Conservation (phyloP, 768 basidiomycete genomes). For the Kwoniella sp. region DNA sequence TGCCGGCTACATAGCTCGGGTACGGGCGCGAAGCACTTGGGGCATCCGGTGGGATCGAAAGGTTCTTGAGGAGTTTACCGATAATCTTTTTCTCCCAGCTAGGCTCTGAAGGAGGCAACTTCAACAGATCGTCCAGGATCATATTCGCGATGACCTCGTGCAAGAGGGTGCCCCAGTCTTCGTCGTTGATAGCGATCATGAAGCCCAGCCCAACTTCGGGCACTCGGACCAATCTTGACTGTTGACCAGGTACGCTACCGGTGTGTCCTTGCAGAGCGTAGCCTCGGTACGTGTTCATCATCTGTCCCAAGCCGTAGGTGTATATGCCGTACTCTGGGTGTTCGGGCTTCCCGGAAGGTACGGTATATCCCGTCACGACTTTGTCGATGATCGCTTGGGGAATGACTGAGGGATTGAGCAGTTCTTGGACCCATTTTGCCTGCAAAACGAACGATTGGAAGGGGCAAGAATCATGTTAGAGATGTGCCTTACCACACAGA, state of each 20-base stretch:
- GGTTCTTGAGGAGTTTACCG: neutral
- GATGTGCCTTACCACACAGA: no score
- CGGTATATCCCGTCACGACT: constrained; percentile 10
- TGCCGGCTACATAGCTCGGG: constrained; percentile 10
- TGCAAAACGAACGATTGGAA: no score
- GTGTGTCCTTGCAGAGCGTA: constrained; percentile 32
- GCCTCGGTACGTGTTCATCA: constrained; percentile 39
- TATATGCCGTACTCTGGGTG: constrained; percentile 18
- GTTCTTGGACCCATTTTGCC: constrained; percentile 44
- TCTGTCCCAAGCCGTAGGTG: constrained; percentile 47
- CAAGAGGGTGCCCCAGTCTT: constrained; percentile 9
- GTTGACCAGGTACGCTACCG: constrained; percentile 44
- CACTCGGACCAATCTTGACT: constrained; percentile 31
- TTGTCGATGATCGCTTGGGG: constrained; percentile 22
- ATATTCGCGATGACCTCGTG: constrained; percentile 7
- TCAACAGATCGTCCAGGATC: constrained; percentile 30
- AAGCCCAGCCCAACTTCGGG: constrained; percentile 40
- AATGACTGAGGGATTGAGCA: constrained; percentile 36
- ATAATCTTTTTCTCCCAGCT: constrained; percentile 18
- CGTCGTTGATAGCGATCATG: constrained; percentile 43
- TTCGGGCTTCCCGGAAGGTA: neutral
- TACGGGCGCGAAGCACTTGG: constrained; percentile 3
- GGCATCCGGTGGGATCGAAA: neutral
- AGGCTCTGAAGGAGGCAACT: constrained; percentile 2
- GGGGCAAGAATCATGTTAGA: no score